Conservation (phyloP, 148 eudicot genomes). For the Arbutus unedo region DNA sequence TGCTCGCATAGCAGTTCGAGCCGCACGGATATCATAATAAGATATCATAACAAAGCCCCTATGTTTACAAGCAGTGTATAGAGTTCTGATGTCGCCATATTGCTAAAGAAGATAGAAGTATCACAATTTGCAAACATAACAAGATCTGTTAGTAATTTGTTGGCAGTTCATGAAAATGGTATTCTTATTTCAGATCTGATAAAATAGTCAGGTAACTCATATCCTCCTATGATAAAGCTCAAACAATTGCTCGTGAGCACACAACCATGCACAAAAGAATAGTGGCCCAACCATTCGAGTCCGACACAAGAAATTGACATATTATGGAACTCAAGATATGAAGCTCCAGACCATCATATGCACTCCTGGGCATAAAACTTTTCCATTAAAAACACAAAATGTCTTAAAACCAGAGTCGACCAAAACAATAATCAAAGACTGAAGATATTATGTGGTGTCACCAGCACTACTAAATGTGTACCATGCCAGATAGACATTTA, state of each 20-base stretch:
- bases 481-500: not conserved
- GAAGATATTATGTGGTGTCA: not conserved
- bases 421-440: not conserved
- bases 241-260: not conserved
- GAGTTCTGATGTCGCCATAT: conserved; percentile 89
- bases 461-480: conserved; percentile 2
- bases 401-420: not conserved
- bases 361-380: not conserved
- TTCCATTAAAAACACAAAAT: not conserved
- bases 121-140: not conserved
- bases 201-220: not conserved
- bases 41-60: conserved; percentile 99
- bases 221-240: not conserved
- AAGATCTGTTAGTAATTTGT: conserved; percentile 1
- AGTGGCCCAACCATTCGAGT: not conserved
- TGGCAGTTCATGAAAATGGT: not conserved
- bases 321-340: not conserved
- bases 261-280: not conserved
- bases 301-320: not conserved
- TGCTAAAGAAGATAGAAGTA: conserved; percentile 43
- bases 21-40: conserved; percentile 91
- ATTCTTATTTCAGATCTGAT: not conserved
- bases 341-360: not conserved
- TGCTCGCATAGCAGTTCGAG: conserved; percentile 81
- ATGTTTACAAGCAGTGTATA: conserved; percentile 90